Evolutionary conservation across 768 basidiomycete species (phyloP), one percentile per base, ranked within the genome.

Genomic region (Lentinula raphanica): DNA sequence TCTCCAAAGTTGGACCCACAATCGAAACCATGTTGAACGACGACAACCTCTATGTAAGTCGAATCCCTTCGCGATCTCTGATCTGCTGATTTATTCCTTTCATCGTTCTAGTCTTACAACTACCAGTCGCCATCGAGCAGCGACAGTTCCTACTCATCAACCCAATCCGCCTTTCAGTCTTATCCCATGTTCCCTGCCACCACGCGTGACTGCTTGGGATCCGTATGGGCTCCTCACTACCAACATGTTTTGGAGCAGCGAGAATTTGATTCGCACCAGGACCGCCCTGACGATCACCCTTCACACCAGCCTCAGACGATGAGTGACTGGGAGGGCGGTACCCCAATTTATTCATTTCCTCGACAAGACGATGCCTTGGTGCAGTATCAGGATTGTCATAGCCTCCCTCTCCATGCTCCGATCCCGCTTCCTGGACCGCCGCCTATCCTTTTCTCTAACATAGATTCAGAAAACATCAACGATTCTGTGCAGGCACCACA

Each of bases 321-420:
- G 21, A 21, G 9, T 28, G 17, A 38, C 35, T 53, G 51, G 59
- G 64, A 40, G 70, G 71, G 79, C 82, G 28, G 56, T 42, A 25
- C 36, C 44, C 13, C 48, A 60, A 2, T 35, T 50, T 4, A 55
- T 32, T 12, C 64, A 67, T 54, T 12, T 61, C 28, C 67, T 64
- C 29, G n/a, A n/a, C n/a, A n/a, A n/a, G n/a, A 46, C 17, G 28
- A 27, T 54, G 12, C 57, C 11, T 44, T 21, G 23, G 5, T 12
- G 19, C 42, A 44, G 9, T 23, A 19, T 23, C 40, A 42, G 19
- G 40, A 21, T 42, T 42, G 40, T 42, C 42, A 66, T 42, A 56
- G 54, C 5, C 12, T 66, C 2, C 46, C 68, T 42, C 65, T 72
- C 11, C 68, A 72, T 50, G 68, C 70, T 2, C 71, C 71, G 28